Conservation (phyloP, 2,329 filamentous ascomycete species). For the Trichoderma semiorbis region DNA sequence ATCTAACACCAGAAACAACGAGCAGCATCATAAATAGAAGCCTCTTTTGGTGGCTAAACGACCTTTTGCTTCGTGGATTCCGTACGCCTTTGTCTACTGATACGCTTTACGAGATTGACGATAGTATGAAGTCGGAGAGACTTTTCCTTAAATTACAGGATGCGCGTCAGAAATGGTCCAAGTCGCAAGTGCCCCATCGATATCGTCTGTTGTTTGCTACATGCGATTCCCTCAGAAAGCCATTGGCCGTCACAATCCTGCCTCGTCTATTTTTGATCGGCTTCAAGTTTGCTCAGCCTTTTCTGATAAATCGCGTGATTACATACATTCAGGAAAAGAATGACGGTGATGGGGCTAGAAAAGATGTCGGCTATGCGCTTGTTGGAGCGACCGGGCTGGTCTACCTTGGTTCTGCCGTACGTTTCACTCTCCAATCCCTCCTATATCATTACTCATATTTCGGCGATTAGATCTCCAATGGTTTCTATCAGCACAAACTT, state of each 20-base stretch:
- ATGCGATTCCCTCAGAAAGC: conserved; percentile 2
- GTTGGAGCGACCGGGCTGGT: conserved; percentile 23
- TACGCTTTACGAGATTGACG: conserved; percentile 20
- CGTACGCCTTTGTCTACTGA: conserved; percentile 14
- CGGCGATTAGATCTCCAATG: conserved; percentile 11
- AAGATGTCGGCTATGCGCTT: conserved; percentile 18
- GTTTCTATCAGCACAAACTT: conserved; percentile 21
- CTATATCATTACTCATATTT: not conserved
- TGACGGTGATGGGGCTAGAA: not conserved
- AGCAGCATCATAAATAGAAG: conserved; percentile 33
- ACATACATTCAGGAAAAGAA: not conserved
- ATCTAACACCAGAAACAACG: conserved; percentile 31
- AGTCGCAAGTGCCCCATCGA: not conserved
- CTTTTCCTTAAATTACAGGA: conserved; percentile 16
- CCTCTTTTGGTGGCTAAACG: conserved; percentile 35
- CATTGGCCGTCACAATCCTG: conserved; percentile 21
- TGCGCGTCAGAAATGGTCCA: conserved; percentile 2
- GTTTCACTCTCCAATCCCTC: not conserved
- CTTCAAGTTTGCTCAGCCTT: conserved; percentile 32
- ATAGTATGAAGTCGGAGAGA: conserved; percentile 14
- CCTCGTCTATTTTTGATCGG: conserved; percentile 27
- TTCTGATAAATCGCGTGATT: conserved; percentile 24
- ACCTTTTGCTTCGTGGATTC: conserved; percentile 28
- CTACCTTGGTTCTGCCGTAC: conserved; percentile 22
- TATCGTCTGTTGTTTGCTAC: conserved; percentile 14